Evolutionary conservation across 176 grass and related monocot genomes (phyloP).

Genomic region (Hsuehochloa calcarea): DNA sequence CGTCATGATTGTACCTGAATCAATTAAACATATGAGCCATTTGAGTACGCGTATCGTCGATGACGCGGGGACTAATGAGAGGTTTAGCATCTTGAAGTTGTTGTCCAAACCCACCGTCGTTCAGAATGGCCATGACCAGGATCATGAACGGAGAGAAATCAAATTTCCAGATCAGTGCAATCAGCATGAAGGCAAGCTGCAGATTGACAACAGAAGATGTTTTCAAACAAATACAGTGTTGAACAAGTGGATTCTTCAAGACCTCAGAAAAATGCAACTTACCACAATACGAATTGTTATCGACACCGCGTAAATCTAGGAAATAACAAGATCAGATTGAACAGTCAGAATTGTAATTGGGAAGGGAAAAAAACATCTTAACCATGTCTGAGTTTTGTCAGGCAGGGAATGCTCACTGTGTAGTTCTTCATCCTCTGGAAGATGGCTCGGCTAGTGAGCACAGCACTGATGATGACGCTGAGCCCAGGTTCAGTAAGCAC

Average conservation of each 20-base stretch:
- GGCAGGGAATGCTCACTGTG: slow-evolving; percentile 48
- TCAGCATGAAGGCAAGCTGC: slow-evolving; percentile 95
- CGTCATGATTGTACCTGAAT: slow-evolving; percentile 92
- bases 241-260: not conserved
- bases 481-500: slow-evolving; percentile 93
- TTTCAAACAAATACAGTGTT: not conserved
- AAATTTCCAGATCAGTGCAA: slow-evolving; percentile 92
- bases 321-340: slow-evolving; percentile 16
- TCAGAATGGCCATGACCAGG: slow-evolving; percentile 92
- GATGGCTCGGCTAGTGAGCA: slow-evolving; percentile 91
- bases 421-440: slow-evolving; percentile 99
- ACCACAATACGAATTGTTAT: slow-evolving; percentile 99
- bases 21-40: not conserved
- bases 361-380: not conserved
- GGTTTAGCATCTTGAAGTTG: not conserved
- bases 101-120: slow-evolving; percentile 63
- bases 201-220: not conserved
- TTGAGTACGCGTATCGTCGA: not conserved
- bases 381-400: not conserved
- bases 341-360: not conserved
- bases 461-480: slow-evolving; percentile 96
- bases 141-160: slow-evolving; percentile 99
- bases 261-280: slow-evolving; percentile 11
- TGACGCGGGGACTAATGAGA: not conserved
- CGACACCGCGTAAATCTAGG: slow-evolving; percentile 91